phyloP scores from a whole-genome alignment of 257 asterid species.

The Osmanthus fragrans region DNA sequence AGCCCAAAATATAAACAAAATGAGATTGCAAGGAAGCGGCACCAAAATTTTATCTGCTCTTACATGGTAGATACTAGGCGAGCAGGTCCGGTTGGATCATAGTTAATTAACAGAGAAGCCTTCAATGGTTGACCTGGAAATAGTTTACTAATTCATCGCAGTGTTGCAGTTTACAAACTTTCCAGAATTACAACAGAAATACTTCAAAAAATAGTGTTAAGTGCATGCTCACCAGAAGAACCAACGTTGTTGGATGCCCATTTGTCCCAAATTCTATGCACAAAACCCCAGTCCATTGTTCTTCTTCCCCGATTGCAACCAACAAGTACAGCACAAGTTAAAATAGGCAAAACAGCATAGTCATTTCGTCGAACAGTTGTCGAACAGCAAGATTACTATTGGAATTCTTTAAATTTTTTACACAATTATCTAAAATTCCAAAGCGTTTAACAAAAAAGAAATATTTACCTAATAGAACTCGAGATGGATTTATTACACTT shows the following conservation, averaged over 20 bases:
- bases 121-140: conserved; percentile 64
- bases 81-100: conserved; percentile 91
- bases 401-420: neutral
- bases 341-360: neutral
- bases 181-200: neutral
- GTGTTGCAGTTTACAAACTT: no score
- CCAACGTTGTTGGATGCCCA: conserved; percentile 77
- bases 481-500: neutral
- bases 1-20: no score
- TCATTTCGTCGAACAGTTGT: conserved; percentile 36
- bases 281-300: conserved; percentile 75
- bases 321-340: conserved; percentile 2
- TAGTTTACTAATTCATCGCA: neutral
- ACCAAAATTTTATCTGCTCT: conserved; percentile 22
- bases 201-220: conserved; percentile 4
- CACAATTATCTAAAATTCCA: neutral
- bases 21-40: neutral
- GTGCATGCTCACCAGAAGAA: conserved; percentile 49
- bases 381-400: neutral
- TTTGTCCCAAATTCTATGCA: conserved; percentile 74
- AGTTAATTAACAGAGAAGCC: conserved; percentile 76
- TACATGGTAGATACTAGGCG: conserved; percentile 86
- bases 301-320: conserved; percentile 25
- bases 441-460: neutral
- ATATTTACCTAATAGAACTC: neutral